phyloP scores from a whole-genome alignment of 495 filamentous ascomycete genomes.

The Trichoderma reesei region DNA sequence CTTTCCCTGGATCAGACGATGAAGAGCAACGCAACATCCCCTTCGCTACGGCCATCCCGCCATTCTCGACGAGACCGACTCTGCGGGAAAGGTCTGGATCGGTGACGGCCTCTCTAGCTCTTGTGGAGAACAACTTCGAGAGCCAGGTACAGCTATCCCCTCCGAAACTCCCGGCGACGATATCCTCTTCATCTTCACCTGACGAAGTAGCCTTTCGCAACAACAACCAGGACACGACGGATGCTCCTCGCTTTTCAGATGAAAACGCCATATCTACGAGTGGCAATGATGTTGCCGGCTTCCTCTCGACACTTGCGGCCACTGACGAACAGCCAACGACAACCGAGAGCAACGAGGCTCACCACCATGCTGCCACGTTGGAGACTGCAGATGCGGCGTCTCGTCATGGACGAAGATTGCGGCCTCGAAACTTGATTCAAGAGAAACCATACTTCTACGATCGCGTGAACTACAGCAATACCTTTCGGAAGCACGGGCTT shows the following conservation, averaged over 20 bases:
- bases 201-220: not conserved
- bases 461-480: slow-evolving; percentile 51
- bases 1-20: slow-evolving; percentile 5
- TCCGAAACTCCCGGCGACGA: not conserved
- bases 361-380: slow-evolving; percentile 15
- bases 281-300: not conserved
- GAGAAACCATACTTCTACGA: slow-evolving; percentile 64
- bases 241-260: not conserved
- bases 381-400: slow-evolving; percentile 14
- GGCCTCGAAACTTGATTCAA: slow-evolving; percentile 66
- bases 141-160: not conserved
- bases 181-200: not conserved
- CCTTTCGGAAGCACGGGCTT: slow-evolving; percentile 52
- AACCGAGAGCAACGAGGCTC: not conserved
- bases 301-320: not conserved
- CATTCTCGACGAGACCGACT: slow-evolving; percentile 10
- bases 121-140: not conserved
- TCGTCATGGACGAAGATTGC: slow-evolving; percentile 37
- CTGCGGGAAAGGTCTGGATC: not conserved
- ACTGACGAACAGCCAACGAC: not conserved
- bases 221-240: not conserved
- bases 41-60: not conserved
- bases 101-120: not conserved
- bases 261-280: not conserved
- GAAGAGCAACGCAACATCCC: slow-evolving; percentile 10